A percentile compares a stretch with the other conserved stretches of the same genome.
Conservation (phyloP, 2,329 filamentous ascomycete species). For the Penicillium sp. region DNA sequence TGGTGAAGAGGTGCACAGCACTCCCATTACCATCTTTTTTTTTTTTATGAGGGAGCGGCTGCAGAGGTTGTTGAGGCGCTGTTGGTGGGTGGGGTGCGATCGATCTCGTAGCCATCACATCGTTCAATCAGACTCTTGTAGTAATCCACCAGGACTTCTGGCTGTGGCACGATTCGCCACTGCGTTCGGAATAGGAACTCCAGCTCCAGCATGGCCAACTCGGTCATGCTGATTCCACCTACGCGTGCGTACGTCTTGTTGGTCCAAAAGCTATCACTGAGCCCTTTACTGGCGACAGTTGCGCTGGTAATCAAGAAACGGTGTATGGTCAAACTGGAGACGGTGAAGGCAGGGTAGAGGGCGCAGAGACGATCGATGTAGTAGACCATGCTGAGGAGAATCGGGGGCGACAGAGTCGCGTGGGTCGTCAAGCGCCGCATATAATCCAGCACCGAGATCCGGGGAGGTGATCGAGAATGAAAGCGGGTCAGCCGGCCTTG, state of each 20-base stretch:
- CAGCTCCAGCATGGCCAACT: conserved; percentile 84
- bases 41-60: conserved; percentile 10
- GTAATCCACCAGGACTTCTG: conserved; percentile 88
- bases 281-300: conserved; percentile 90
- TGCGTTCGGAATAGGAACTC: conserved; percentile 90
- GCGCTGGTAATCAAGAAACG: conserved; percentile 94
- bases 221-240: conserved; percentile 82
- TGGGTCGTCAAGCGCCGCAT: conserved; percentile 88
- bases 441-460: conserved; percentile 92
- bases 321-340: conserved; percentile 93
- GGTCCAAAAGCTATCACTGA: conserved; percentile 97
- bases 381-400: conserved; percentile 97
- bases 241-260: conserved; percentile 94
- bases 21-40: background rate
- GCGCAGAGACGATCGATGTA: conserved; percentile 95
- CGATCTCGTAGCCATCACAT: conserved; percentile 56
- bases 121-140: conserved; percentile 78
- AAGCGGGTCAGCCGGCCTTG: conserved; percentile 88
- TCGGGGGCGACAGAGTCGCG: conserved; percentile 84
- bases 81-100: conserved; percentile 24
- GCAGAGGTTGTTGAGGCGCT: conserved; percentile 7
- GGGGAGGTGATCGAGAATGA: conserved; percentile 83
- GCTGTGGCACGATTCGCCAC: conserved; percentile 95
- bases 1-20: background rate
- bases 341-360: conserved; percentile 89